Base-by-base conservation (phyloP, 169 alveolate genomes). In the Eimeria brunetti region DNA sequence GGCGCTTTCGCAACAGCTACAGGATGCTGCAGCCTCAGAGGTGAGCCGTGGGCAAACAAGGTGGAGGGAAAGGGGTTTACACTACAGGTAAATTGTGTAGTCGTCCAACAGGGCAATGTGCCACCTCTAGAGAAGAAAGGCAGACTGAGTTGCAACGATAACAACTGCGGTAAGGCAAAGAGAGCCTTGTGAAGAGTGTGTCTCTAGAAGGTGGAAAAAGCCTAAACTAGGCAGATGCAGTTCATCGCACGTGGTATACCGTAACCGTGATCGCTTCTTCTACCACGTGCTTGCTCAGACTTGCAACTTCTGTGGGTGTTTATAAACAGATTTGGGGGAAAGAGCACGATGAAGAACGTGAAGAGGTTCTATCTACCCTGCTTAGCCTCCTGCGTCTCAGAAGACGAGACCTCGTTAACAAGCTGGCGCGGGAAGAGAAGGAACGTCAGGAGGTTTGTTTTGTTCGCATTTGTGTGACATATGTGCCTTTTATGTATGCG, bases 311-410 rank as follows among this genome's bases (percentile, higher is more conserved):
- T 5, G 11, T 12, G n/a, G 67, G 49, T 22, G 64, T 49, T 51
- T 30, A 18, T 36, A 0, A 53, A n/a, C 91, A 86, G 93, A 41
- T 64, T 0, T 86, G 93, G 93, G 46, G n/a, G 5, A 60, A 86
- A 44, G 93, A 86, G 14, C 53, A 36, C 46, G 93, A 86, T 51
- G 81, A 86, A 44, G 83, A 62, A 30, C 93, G 93, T 16, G 93
- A 86, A 64, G 81, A 62, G 46, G 24, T 86, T n/a, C 81, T 86
- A 8, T 62, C 64, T 38, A 51, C 93, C 12, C 81, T 86, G 60
- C 93, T 86, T 64, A 86, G 93, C 83, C 83, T 86, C 33, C 53
- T 86, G 33, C 60, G 93, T 16, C 83, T 86, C 64, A 86, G 67
- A 64, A 60, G 93, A 44, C 71, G 60, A 18, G 93, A 64, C 7